phyloP scores from a whole-genome alignment of 1,284 basidiomycete species.

The Cryptococcus jaspeensis region DNA sequence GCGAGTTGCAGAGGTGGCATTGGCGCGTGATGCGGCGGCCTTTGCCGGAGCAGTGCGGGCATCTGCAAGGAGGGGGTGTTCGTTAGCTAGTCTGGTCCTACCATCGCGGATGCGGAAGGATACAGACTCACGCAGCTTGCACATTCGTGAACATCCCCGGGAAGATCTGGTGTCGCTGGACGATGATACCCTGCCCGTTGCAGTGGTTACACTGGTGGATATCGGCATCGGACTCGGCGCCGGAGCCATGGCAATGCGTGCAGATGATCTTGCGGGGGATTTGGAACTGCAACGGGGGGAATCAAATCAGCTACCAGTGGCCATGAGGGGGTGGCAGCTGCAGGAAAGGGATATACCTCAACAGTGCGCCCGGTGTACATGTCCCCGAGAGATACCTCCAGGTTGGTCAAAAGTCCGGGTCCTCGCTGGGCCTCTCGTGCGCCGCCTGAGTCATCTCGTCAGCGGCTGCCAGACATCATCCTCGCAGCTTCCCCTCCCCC shows the following conservation, averaged over 20 bases:
- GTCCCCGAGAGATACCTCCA: conserved; percentile 80
- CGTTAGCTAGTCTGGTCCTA: background rate
- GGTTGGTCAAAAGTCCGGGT: conserved; percentile 77
- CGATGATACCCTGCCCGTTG: conserved; percentile 76
- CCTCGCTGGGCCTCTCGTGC: conserved; percentile 74
- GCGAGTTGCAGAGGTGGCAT: conserved; percentile 78
- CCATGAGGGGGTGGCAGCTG: background rate
- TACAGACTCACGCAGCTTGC: conserved; percentile 46
- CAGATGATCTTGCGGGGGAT: conserved; percentile 85
- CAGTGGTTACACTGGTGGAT: conserved; percentile 79
- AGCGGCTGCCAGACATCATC: background rate
- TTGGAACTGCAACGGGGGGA: conserved; percentile 64
- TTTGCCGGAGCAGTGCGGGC: conserved; percentile 73
- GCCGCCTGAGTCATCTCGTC: conserved; percentile 43
- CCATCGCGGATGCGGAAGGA: background rate
- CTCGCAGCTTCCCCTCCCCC: background rate
- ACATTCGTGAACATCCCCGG: conserved; percentile 78
- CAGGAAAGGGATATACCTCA: conserved; percentile 55
- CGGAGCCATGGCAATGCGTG: conserved; percentile 87
- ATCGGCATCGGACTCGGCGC: conserved; percentile 80
- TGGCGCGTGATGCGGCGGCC: conserved; percentile 70
- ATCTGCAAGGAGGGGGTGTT: conserved; percentile 54
- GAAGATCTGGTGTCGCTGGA: conserved; percentile 89
- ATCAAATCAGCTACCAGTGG: background rate
- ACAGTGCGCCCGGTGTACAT: conserved; percentile 81